Conservation (phyloP, 73 alveolate species). For the Uronychia binucleata region DNA sequence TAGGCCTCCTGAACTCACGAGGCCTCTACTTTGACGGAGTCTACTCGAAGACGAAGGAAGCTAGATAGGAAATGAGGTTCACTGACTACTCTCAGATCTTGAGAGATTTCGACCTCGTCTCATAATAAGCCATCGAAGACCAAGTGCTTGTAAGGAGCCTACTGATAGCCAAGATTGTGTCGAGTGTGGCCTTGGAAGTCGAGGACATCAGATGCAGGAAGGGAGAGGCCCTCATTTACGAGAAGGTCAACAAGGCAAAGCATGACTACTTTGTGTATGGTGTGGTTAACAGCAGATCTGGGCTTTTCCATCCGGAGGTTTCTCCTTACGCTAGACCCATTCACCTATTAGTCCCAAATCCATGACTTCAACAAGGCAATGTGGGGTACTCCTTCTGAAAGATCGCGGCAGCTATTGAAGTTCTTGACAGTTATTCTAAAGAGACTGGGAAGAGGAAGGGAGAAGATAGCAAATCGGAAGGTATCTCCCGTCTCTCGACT, state of each 20-base stretch:
- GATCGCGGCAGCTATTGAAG: too few relatives aligned
- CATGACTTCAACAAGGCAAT: constrained; percentile 16
- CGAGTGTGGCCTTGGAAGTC: constrained; percentile 20
- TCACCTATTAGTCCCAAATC: constrained; percentile 20
- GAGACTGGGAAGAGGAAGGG: too few relatives aligned
- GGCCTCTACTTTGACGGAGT: constrained; percentile 26
- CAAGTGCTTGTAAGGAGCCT: not conserved
- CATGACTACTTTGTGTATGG: not conserved
- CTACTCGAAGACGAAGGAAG: constrained; percentile 13
- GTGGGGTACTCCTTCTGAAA: too few relatives aligned
- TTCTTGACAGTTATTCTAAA: too few relatives aligned
- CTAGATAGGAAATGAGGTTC: not conserved
- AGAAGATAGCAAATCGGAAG: too few relatives aligned
- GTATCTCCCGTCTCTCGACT: too few relatives aligned
- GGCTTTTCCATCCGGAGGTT: constrained; percentile 9
- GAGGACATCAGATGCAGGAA: constrained; percentile 39
- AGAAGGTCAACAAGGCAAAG: not conserved
- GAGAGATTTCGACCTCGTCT: constrained; percentile 25
- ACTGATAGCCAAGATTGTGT: not conserved
- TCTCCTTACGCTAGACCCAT: constrained; percentile 19
- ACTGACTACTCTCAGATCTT: constrained; percentile 17
- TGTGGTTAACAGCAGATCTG: too few relatives aligned
- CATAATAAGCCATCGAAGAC: not conserved
- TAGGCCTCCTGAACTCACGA: constrained; percentile 5
- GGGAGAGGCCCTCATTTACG: constrained; percentile 14